Base-by-base conservation (phyloP, 139 green algal genomes). In the Asterochloris sp. region DNA sequence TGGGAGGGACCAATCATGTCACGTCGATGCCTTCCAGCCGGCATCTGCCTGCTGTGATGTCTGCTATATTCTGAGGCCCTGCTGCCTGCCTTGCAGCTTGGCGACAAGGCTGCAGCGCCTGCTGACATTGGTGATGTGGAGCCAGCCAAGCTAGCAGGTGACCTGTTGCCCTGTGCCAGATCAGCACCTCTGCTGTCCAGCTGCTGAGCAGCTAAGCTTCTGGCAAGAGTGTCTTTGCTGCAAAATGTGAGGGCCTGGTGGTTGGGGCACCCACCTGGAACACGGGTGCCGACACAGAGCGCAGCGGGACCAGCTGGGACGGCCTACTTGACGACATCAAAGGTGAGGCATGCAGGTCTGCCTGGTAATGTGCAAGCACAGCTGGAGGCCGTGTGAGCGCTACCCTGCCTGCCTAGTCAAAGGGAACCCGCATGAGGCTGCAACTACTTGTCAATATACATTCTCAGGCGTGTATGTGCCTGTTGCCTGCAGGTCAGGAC, bases 221-320 rank as follows among this genome's bases (percentile, higher is more conserved):
- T 54, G 38, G 38, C 38, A 54, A 54, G 2, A 10, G 38, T 54
- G 4, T 2, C 38, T 54, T 2, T 54, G 38, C 38, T 54, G 38
- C 38, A 4, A 47, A 78, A 0, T 87, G 64, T 23, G 66, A 87
- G 16, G 79, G 83, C 47, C 83, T 87, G 6, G 66, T 87, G 26
- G 83, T 87, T 0, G 83, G 83, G 62, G 78, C 83, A 11, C 83
- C 83, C 11, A 83, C 83, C 0, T 87, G 83, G 83, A 87, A 87
- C 78, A 87, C 83, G 14, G 83, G 76, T 14, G 73, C 73, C 17
- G 83, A 87, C 27, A 68, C 63, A 19, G 73, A 84, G 64, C 73
- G 83, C 26, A 82, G 73, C 24, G 83, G 83, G 16, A 87, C 83
- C 10, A 73, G 61, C 19, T 87, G 83, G 83, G 83, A 87, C 64